Evolutionary conservation across 164 flowering plant species (phyloP).

Genomic region (Piper betle): DNA sequence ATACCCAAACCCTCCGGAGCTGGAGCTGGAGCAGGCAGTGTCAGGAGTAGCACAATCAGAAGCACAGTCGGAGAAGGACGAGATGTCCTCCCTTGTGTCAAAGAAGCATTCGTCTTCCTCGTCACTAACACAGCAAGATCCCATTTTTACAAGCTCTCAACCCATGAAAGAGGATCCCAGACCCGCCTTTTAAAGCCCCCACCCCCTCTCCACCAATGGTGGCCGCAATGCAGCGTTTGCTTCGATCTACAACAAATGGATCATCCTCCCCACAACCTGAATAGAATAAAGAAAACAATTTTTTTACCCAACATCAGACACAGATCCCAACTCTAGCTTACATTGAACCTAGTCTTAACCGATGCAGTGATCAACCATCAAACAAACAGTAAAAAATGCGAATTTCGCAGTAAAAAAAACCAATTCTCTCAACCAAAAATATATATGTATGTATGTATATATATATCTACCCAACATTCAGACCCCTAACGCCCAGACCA

Average conservation of each 20-base stretch:
- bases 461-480: background rate
- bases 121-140: constrained; percentile 17
- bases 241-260: background rate
- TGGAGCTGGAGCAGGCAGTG: background rate
- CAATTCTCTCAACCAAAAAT: no score
- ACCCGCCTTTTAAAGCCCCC: constrained; percentile 4
- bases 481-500: constrained; percentile 13
- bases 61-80: constrained; percentile 37
- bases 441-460: no score
- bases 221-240: background rate
- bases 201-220: background rate
- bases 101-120: constrained; percentile 41
- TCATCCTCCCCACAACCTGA: constrained; percentile 4
- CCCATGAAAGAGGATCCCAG: constrained; percentile 6
- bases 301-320: constrained; percentile 7
- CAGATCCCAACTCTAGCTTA: constrained; percentile 56
- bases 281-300: no score
- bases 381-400: background rate
- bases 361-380: constrained; percentile 1
- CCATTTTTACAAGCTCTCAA: constrained; percentile 10
- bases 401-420: constrained; percentile 11
- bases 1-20: constrained; percentile 16
- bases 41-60: constrained; percentile 26
- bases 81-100: constrained; percentile 49
- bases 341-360: constrained; percentile 39